These are phyloP conservation scores for Amylostereum areolatum DNA, from an alignment of 1,284 basidiomycete species.

Conservation along the genomic window DNA sequence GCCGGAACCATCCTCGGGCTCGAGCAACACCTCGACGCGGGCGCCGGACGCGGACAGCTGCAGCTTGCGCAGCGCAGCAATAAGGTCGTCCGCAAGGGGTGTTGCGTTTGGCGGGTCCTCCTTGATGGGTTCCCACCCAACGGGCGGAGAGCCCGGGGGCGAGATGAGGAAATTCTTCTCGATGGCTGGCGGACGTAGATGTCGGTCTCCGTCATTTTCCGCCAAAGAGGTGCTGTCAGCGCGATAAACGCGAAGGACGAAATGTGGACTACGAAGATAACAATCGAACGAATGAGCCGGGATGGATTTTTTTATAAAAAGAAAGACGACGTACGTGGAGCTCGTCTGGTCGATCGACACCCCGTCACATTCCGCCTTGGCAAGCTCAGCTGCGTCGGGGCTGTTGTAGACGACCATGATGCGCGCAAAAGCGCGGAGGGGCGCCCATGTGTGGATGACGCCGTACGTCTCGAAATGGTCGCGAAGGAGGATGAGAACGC, in stretches of 20 bases:
- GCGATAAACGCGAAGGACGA: conserved; percentile 71
- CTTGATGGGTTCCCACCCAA: conserved; percentile 90
- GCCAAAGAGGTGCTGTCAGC: conserved; percentile 69
- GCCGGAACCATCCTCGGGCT: conserved; percentile 63
- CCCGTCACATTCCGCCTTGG: conserved; percentile 58
- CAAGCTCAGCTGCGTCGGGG: conserved; percentile 59
- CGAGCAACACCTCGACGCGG: conserved; percentile 49
- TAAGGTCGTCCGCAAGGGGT: conserved; percentile 88
- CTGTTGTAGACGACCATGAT: conserved; percentile 75
- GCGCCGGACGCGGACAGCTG: conserved; percentile 35
- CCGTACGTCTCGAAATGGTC: conserved; percentile 73
- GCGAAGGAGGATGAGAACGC: conserved; percentile 60
- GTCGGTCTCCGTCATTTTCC: conserved; percentile 34
- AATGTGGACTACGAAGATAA: conserved; percentile 32
- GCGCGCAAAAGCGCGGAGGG: conserved; percentile 73
- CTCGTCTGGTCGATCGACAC: conserved; percentile 47
- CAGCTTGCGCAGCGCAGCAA: conserved; percentile 64
- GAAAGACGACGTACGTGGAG: conserved; percentile 37
- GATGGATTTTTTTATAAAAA: background rate
- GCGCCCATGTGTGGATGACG: conserved; percentile 80
- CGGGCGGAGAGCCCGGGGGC: conserved; percentile 95
- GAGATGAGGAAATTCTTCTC: conserved; percentile 97
- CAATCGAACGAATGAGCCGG: background rate
- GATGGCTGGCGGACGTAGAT: conserved; percentile 69
- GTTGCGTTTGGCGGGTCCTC: conserved; percentile 90